These are phyloP conservation scores for Iris pallida DNA, from an alignment of 116 monocot species.

Conservation along the genomic window DNA sequence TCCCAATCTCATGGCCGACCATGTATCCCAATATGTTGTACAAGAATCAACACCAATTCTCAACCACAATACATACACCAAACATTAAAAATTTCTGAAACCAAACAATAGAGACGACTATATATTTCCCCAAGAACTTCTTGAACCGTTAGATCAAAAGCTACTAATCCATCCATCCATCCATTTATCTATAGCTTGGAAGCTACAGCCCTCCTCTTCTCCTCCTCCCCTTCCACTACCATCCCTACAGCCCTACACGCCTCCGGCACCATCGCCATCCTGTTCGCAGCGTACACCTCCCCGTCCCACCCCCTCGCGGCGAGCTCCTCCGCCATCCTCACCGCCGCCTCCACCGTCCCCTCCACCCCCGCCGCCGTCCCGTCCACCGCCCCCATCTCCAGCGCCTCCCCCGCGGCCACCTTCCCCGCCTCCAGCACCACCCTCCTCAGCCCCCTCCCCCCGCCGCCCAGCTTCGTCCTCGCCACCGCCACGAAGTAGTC, in stretches of 20 bases:
- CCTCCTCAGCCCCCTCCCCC: conserved; percentile 41
- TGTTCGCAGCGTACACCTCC: conserved; percentile 33
- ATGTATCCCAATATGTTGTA: no score
- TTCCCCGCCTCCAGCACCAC: conserved; percentile 30
- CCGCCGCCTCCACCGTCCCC: conserved; percentile 47
- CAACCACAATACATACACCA: no score
- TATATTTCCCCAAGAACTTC: no score
- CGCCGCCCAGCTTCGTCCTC: conserved; percentile 41
- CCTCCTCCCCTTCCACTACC: conserved; percentile 31
- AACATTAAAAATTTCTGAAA: no score
- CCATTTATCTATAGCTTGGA: conserved; percentile 35
- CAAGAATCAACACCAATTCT: no score
- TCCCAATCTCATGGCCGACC: no score
- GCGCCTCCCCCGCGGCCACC: conserved; percentile 44
- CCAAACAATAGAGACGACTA: no score
- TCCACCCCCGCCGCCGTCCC: conserved; percentile 18
- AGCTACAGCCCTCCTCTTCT: conserved; percentile 7
- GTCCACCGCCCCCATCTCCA: conserved; percentile 45
- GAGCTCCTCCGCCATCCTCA: conserved; percentile 47
- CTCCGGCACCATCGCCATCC: conserved; percentile 50
- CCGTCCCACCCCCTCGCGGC: conserved; percentile 46
- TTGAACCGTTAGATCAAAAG: no score
- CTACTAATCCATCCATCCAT: no score
- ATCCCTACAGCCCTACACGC: conserved; percentile 37
- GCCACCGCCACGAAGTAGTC: conserved; percentile 45